These are phyloP conservation scores for Ophiosphaerella korrae DNA, from an alignment of 2,329 filamentous ascomycete genomes.

Conservation along the genomic window DNA sequence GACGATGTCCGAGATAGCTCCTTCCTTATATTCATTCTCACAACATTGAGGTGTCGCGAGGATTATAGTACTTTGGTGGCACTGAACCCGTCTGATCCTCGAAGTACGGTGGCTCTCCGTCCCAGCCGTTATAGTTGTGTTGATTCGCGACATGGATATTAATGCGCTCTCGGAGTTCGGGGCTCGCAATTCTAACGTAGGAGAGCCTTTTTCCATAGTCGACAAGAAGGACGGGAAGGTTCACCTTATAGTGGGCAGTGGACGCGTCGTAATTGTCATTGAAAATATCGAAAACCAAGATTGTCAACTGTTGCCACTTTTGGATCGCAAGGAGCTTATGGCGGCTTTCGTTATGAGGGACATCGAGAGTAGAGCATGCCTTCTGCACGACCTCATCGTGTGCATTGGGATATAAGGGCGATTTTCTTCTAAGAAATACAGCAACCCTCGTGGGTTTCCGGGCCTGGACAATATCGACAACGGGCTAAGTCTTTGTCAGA, in stretches of 20 bases:
- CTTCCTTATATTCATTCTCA: no score
- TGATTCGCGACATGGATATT: slow-evolving; percentile 3
- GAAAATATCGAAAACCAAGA: slow-evolving; percentile 5
- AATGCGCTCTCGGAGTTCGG: background rate
- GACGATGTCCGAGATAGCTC: no score
- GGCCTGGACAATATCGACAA: no score
- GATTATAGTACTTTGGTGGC: no score
- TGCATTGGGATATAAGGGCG: background rate
- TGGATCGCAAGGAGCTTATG: slow-evolving; percentile 6
- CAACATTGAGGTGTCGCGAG: no score
- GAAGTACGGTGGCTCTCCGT: slow-evolving; percentile 3
- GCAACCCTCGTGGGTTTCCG: no score
- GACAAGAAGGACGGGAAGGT: slow-evolving; percentile 5
- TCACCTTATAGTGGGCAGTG: slow-evolving; percentile 3
- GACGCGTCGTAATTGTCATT: slow-evolving; percentile 4
- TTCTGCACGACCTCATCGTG: slow-evolving; percentile 2
- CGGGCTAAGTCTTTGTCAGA: no score
- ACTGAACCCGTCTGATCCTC: background rate
- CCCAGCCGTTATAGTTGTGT: slow-evolving; percentile 5
- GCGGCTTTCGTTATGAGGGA: background rate
- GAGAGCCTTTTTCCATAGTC: slow-evolving; percentile 5
- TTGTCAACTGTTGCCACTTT: slow-evolving; percentile 5
- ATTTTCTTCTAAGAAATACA: no score
- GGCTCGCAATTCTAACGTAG: slow-evolving; percentile 4
- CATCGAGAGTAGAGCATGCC: slow-evolving; percentile 4